Percentiles rank a stretch among this genome's conserved stretches.
Conservation (phyloP, 2,329 filamentous ascomycete species). For the Berkeleyomyces basicola region DNA sequence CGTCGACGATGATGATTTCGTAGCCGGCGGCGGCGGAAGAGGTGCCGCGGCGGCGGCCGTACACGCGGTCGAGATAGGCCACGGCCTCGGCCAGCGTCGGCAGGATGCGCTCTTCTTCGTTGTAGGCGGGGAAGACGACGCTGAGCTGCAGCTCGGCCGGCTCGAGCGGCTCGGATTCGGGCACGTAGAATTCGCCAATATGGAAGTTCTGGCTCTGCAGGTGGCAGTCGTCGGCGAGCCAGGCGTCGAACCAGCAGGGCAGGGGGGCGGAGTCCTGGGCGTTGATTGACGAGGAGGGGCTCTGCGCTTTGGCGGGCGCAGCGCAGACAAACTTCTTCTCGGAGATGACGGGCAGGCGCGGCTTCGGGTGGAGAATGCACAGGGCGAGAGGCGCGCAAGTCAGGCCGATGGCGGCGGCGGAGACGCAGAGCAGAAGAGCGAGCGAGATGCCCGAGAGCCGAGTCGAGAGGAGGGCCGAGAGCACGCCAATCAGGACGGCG, state of each 20-base stretch:
- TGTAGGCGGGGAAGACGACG: slow-evolving; percentile 88
- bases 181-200: slow-evolving; percentile 26
- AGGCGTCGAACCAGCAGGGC: slow-evolving; percentile 77
- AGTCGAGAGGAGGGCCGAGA: neutral
- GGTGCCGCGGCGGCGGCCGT: slow-evolving; percentile 35
- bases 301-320: slow-evolving; percentile 32
- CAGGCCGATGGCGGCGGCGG: slow-evolving; percentile 3
- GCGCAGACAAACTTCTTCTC: slow-evolving; percentile 80
- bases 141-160: slow-evolving; percentile 71
- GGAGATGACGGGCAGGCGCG: slow-evolving; percentile 53
- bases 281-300: slow-evolving; percentile 13
- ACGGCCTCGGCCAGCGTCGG: slow-evolving; percentile 86
- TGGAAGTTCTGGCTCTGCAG: slow-evolving; percentile 15
- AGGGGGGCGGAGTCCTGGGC: slow-evolving; percentile 29
- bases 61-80: slow-evolving; percentile 62
- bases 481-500: neutral
- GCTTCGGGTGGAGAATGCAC: slow-evolving; percentile 61
- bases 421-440: slow-evolving; percentile 5
- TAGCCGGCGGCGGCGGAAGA: slow-evolving; percentile 39
- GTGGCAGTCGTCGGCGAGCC: slow-evolving; percentile 41
- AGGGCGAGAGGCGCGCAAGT: slow-evolving; percentile 31
- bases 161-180: slow-evolving; percentile 45
- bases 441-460: slow-evolving; percentile 1
- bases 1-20: slow-evolving; percentile 84
- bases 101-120: slow-evolving; percentile 69